These are phyloP conservation scores for Holtermanniella nyarrowii DNA, from an alignment of 768 basidiomycete genomes.

Conservation along the genomic window DNA sequence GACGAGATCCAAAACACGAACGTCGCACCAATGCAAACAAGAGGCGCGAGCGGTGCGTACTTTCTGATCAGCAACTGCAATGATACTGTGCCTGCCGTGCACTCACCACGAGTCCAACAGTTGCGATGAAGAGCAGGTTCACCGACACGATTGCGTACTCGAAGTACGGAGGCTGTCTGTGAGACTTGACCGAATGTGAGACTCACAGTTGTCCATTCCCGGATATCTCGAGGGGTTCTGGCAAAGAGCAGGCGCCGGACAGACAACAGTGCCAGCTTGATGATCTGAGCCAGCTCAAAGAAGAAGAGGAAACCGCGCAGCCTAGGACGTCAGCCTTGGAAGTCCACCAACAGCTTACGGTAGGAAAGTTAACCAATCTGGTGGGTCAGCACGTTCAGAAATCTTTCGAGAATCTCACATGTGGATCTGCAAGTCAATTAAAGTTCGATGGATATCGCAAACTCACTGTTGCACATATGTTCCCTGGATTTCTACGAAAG, in stretches of 20 bases:
- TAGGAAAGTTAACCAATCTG: slow-evolving; percentile 89
- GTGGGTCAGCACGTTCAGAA: slow-evolving; percentile 18
- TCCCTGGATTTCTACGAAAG: slow-evolving; percentile 62
- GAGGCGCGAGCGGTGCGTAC: slow-evolving; percentile 86
- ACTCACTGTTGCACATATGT: slow-evolving; percentile 78
- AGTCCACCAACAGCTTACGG: slow-evolving; percentile 47
- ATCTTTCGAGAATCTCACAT: not conserved
- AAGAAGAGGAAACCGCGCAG: slow-evolving; percentile 87
- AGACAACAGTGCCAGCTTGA: slow-evolving; percentile 58
- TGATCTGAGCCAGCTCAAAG: slow-evolving; percentile 89
- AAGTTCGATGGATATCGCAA: too few relatives aligned
- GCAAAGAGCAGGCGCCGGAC: slow-evolving; percentile 37
- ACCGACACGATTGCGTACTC: slow-evolving; percentile 23
- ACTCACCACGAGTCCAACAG: slow-evolving; percentile 65
- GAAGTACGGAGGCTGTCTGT: slow-evolving; percentile 19
- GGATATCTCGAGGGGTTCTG: slow-evolving; percentile 40
- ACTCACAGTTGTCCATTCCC: slow-evolving; percentile 37
- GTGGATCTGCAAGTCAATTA: not conserved
- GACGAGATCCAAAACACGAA: slow-evolving; percentile 65
- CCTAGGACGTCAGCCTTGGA: slow-evolving; percentile 40
- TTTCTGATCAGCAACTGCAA: not conserved
- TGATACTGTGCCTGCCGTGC: not conserved
- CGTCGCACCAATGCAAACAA: slow-evolving; percentile 72
- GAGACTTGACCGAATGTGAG: not conserved
- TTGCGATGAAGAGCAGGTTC: slow-evolving; percentile 64